Percentiles rank a stretch among this genome's conserved stretches.
These are phyloP conservation scores for Neopestalotiopsis sp. DNA, from an alignment of 2,329 filamentous ascomycete genomes.

Conservation along the genomic window DNA sequence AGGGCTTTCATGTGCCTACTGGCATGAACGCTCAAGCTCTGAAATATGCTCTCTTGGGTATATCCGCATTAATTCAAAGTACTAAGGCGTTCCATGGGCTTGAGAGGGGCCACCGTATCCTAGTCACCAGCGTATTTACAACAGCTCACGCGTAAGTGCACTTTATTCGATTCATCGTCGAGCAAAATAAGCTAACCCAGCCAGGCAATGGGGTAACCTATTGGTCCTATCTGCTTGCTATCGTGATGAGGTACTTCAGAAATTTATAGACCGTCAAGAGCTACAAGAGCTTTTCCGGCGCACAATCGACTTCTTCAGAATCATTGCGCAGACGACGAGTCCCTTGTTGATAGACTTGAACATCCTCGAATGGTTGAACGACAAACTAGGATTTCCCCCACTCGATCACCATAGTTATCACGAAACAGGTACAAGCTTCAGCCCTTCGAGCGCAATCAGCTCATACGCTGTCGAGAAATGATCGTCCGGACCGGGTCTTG, in stretches of 20 bases:
- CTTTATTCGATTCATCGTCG: neutral
- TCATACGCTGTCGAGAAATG: neutral
- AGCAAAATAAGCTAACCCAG: conserved; percentile 27
- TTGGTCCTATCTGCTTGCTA: conserved; percentile 86
- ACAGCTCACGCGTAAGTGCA: conserved; percentile 89
- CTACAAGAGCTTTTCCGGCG: conserved; percentile 68
- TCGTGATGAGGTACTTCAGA: conserved; percentile 65
- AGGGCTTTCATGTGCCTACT: too few species aligned
- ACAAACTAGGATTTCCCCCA: conserved; percentile 48
- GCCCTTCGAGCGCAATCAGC: conserved; percentile 47
- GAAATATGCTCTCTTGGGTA: too few species aligned
- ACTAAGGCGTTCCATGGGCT: too few species aligned
- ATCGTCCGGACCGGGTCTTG: too few species aligned
- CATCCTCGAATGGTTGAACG: conserved; percentile 65
- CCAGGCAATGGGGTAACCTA: conserved; percentile 94
- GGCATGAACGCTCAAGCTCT: too few species aligned
- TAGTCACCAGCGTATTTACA: conserved; percentile 96
- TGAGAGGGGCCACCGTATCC: too few species aligned
- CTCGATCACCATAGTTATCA: conserved; percentile 23
- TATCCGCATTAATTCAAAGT: too few species aligned
- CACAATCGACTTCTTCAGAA: conserved; percentile 77
- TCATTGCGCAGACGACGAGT: conserved; percentile 74
- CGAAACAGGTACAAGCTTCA: conserved; percentile 39
- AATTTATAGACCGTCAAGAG: conserved; percentile 59
- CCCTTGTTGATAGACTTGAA: conserved; percentile 75